Evolutionary conservation across 345 rosid genomes (phyloP), one percentile per base, ranked within the genome.

Genomic region (Mercurialis annua): DNA sequence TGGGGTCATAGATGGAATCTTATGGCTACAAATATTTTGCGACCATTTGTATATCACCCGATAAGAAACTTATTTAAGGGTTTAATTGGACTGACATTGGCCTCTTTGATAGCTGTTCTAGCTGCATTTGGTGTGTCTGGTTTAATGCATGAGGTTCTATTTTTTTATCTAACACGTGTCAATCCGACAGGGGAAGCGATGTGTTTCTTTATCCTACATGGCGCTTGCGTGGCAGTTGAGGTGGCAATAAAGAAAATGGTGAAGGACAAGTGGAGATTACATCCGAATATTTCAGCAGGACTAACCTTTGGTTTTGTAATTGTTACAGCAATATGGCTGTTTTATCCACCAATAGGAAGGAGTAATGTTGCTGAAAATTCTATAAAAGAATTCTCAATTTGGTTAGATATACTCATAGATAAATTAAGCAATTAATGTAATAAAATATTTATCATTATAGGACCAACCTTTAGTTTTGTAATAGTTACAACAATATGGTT

Each of bases 271-370:
- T 71, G 70, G 73, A 38, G 36, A 62, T 42, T 77, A 64, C 78
- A 40, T 53, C 40, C 56, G 64, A 18, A 50, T 42, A 58, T 73
- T 15, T 70, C 82, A 27, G 63, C 67, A 40, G 31, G 56, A 2
- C 14, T 81, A n/a, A 73, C 85, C 23, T 69, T 79, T 10, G 80
- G 73, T 11, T 81, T 83, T 52, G 77, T 79, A 34, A 30, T 67
- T 27, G 49, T 33, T 52, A 81, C 80, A 1, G 59, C 75, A 24
- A 65, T 68, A 31, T 79, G 82, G 87, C 38, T 83, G 68, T 83
- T 83, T 56, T 83, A 78, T 1, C 73, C 87, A 12, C 82, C 66
- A n/a, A n/a, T n/a, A n/a, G n/a, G n/a, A n/a, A n/a, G n/a, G n/a
- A n/a, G n/a, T n/a, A n/a, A n/a, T n/a, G n/a, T n/a, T n/a, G n/a